These are phyloP conservation scores for Leccinum subrobustum DNA, from an alignment of 1,284 basidiomycete genomes.

Conservation along the genomic window DNA sequence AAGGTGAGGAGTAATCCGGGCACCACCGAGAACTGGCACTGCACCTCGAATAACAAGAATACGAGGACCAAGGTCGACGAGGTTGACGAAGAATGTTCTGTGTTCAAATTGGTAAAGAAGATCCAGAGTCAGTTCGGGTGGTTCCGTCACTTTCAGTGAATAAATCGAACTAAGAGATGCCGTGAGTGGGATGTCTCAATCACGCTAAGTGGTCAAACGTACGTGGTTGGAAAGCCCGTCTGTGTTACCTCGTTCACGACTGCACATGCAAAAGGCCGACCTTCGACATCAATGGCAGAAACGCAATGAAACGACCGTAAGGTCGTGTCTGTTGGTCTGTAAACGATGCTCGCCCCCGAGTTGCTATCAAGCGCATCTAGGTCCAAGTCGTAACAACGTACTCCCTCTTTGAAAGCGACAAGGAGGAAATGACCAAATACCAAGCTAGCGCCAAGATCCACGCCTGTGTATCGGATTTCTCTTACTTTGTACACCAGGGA, in stretches of 20 bases:
- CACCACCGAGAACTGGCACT: background rate
- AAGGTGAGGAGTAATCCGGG: background rate
- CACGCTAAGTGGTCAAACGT: background rate
- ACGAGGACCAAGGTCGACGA: slow-evolving; percentile 18
- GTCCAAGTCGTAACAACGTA: slow-evolving; percentile 22
- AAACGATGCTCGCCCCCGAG: slow-evolving; percentile 12
- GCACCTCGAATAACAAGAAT: slow-evolving; percentile 10
- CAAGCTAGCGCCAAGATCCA: slow-evolving; percentile 1
- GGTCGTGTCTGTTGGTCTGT: slow-evolving; percentile 5
- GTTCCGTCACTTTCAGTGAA: slow-evolving; percentile 4
- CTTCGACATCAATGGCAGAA: slow-evolving; percentile 19
- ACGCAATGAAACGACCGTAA: slow-evolving; percentile 12
- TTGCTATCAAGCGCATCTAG: slow-evolving; percentile 12
- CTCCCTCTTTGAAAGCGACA: slow-evolving; percentile 13
- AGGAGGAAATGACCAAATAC: slow-evolving; percentile 22
- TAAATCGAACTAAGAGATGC: slow-evolving; percentile 11
- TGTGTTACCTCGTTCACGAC: slow-evolving; percentile 10
- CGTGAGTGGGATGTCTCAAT: background rate
- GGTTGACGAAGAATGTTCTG: background rate
- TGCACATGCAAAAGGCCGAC: slow-evolving; percentile 17
- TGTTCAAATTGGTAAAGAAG: slow-evolving; percentile 16
- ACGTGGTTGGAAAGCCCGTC: slow-evolving; percentile 1
- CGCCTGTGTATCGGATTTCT: slow-evolving; percentile 16
- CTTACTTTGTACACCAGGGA: background rate
- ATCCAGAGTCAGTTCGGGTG: slow-evolving; percentile 11